phyloP scores from a whole-genome alignment of 1,139 yeast genomes.

The Kazachstania sp. region DNA sequence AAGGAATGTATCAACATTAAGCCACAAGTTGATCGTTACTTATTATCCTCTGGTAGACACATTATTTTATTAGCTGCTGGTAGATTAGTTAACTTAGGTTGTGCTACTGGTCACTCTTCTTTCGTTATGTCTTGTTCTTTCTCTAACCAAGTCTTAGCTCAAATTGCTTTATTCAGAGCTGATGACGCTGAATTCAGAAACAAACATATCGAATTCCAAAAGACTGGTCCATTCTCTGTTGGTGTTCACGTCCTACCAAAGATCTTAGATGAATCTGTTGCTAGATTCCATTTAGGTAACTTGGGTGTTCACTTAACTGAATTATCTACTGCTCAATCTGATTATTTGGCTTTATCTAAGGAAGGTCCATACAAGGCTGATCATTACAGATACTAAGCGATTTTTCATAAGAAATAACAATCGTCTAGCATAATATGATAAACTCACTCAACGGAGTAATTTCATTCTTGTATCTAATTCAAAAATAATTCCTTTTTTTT shows the following conservation, averaged over 20 bases:
- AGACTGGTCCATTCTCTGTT: constrained; percentile 81
- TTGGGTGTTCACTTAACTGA: constrained; percentile 84
- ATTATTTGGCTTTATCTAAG: constrained; percentile 85
- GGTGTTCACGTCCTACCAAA: constrained; percentile 98
- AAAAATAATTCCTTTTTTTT: not conserved
- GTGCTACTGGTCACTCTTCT: constrained; percentile 99
- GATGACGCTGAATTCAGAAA: constrained; percentile 72
- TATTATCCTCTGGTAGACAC: constrained; percentile 86
- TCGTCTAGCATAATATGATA: not conserved
- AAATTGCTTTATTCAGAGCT: constrained; percentile 95
- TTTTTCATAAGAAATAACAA: not conserved
- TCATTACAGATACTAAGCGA: constrained; percentile 84
- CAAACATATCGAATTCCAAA: constrained; percentile 81
- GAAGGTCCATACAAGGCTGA: constrained; percentile 99
- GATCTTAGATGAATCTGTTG: constrained; percentile 98
- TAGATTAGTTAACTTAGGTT: constrained; percentile 98
- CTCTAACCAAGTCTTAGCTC: constrained; percentile 99
- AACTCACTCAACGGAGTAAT: not conserved
- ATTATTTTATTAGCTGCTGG: constrained; percentile 97
- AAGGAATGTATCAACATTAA: constrained; percentile 89
- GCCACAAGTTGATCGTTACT: constrained; percentile 99
- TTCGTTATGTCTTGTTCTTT: constrained; percentile 99
- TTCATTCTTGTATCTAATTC: not conserved
- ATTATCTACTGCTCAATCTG: constrained; percentile 78
- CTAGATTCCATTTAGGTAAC: constrained; percentile 93